Evolutionary conservation across 169 alveolate genomes (phyloP).

Genomic region (Cryptosporidium parvum): DNA sequence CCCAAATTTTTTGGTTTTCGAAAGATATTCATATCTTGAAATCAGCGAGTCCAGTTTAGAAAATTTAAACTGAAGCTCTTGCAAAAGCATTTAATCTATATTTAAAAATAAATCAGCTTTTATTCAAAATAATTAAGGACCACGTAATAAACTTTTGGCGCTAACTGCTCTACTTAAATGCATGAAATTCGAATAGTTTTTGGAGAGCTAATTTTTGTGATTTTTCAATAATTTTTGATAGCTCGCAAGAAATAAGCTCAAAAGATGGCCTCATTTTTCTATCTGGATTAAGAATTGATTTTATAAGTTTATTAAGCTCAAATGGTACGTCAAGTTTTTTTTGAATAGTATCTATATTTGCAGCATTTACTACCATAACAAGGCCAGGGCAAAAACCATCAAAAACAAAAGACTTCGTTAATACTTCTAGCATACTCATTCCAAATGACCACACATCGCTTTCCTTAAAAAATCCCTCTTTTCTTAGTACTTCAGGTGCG

Average conservation of each 20-base stretch:
- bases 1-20: constrained; percentile 42
- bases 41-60: constrained; percentile 58
- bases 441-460: constrained; percentile 84
- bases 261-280: constrained; percentile 62
- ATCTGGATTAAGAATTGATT: constrained; percentile 42
- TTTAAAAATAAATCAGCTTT: not conserved
- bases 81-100: constrained; percentile 5
- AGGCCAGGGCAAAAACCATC: constrained; percentile 80
- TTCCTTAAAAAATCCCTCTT: constrained; percentile 82
- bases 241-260: constrained; percentile 18
- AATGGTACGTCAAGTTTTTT: constrained; percentile 66
- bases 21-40: constrained; percentile 51
- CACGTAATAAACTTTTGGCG: not conserved
- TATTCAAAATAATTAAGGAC: not conserved
- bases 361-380: constrained; percentile 54
- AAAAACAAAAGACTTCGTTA: constrained; percentile 77
- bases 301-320: not conserved
- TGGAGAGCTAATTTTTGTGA: not conserved
- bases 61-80: constrained; percentile 34
- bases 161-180: not conserved
- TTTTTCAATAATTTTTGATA: constrained; percentile 36
- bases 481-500: constrained; percentile 82
- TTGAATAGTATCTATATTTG: constrained; percentile 69
- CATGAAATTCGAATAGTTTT: constrained; percentile 33
- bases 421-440: constrained; percentile 78